Evolutionary conservation across 371 early-diverging fungal genomes (phyloP), one percentile per base, ranked within the genome.

Genomic region (Lichtheimia corymbifera): DNA sequence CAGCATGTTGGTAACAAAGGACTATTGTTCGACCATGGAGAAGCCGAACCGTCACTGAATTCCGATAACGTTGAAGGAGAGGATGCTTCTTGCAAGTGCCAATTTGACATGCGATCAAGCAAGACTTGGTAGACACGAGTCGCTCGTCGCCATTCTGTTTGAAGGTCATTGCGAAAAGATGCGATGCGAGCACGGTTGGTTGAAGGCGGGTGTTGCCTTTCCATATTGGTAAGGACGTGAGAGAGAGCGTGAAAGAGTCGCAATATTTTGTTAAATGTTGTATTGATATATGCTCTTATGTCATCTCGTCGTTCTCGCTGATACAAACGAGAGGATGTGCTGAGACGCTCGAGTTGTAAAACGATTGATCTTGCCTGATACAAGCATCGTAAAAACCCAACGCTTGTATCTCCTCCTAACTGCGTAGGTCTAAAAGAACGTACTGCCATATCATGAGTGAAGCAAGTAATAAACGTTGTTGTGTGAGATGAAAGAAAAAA

Each of bases 401-500:
- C 47, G 47, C 47, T 18, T 9, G 18, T 15, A 17, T 47, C 47
- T 5, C 11, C 47, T 18, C 22, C 47, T 47, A n/a, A 22, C 47
- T 47, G 18, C 1, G 35, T 35, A 22, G 22, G 47, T 47, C 47
- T 47, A 18, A 2, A 35, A 35, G 35, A 35, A 35, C 47, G 47
- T 1, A 22, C 47, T 47, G 47, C 47, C 47, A 47, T 47, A 47
- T n/a, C 47, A 47, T 47, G 47, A 47, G 47, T 18, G n/a, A 47
- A 47, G 11, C 22, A 22, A n/a, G 47, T 47, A 47, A 22, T n/a
- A 17, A 47, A 47, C 47, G 15, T 7, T 9, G 45, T 43, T 15
- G 47, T n/a, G 22, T n/a, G 22, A n/a, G 47, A 22, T 17, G 17
- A 9, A 47, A 47, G 22, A 22, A 47, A 22, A 22, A 17, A 17